Conservation (phyloP, 768 basidiomycete genomes). For the Gyrodon lividus region DNA sequence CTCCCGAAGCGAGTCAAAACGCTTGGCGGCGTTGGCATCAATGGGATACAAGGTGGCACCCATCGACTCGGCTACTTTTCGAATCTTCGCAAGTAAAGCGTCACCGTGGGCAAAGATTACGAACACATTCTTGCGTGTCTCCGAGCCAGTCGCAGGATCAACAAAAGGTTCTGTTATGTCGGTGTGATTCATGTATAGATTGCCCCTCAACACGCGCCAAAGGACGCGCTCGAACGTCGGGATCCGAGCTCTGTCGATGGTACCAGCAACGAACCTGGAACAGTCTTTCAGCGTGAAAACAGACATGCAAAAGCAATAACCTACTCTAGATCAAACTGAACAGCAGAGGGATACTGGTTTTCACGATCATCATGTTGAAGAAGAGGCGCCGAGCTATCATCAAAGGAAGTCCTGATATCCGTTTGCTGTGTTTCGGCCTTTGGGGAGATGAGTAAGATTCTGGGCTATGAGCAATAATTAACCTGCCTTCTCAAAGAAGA, state of each 20-base stretch:
- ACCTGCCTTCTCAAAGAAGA: constrained; percentile 87
- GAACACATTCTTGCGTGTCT: constrained; percentile 97
- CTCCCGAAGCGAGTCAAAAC: constrained; percentile 84
- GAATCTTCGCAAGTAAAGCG: constrained; percentile 90
- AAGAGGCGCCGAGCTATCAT: constrained; percentile 87
- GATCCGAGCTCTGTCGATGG: constrained; percentile 89
- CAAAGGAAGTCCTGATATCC: constrained; percentile 86
- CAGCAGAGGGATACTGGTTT: constrained; percentile 49
- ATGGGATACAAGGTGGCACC: constrained; percentile 96
- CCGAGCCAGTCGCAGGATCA: constrained; percentile 77
- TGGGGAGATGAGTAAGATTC: constrained; percentile 7
- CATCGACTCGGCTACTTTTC: constrained; percentile 99
- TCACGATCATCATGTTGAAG: constrained; percentile 90
- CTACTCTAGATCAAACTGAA: constrained; percentile 88
- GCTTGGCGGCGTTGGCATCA: constrained; percentile 91
- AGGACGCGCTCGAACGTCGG: constrained; percentile 95
- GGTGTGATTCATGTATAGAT: constrained; percentile 98
- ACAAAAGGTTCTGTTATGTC: constrained; percentile 93
- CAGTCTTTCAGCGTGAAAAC: constrained; percentile 1
- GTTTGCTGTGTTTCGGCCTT: constrained; percentile 77
- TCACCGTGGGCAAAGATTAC: constrained; percentile 99
- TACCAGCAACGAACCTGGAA: constrained; percentile 90
- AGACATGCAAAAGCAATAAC: constrained; percentile 21
- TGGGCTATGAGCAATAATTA: not conserved
- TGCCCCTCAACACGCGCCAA: constrained; percentile 97